A percentile compares a stretch with the other conserved stretches of the same genome.
Evolutionary conservation across 306 rosid species (phyloP).

Genomic region (Casuarina cunninghamiana): DNA sequence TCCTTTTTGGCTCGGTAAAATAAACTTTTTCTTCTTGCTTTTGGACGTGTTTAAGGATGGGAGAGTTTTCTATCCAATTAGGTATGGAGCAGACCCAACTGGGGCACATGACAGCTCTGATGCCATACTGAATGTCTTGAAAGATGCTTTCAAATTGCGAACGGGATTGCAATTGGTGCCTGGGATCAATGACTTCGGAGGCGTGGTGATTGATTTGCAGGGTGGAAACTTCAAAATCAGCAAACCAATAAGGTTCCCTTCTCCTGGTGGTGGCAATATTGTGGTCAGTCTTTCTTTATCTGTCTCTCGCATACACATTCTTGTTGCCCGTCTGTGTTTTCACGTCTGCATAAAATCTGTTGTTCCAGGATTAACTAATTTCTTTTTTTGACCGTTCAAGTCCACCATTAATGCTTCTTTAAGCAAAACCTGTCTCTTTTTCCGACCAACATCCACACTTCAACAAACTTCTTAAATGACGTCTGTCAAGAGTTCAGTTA

Average conservation of each 20-base stretch:
- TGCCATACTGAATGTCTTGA: slow-evolving; percentile 42
- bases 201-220: slow-evolving; percentile 56
- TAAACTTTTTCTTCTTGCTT: not conserved
- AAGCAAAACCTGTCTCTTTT: no score
- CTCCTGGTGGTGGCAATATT: slow-evolving; percentile 53
- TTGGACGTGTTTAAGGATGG: slow-evolving; percentile 27
- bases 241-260: slow-evolving; percentile 55
- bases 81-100: slow-evolving; percentile 69
- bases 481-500: no score
- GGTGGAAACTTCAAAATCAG: slow-evolving; percentile 61
- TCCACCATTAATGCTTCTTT: no score
- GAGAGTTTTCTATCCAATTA: slow-evolving; percentile 47
- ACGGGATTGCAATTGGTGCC: slow-evolving; percentile 43
- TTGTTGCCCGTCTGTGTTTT: no score
- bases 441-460: no score
- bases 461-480: no score
- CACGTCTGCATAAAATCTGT: no score
- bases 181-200: slow-evolving; percentile 62
- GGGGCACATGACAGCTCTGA: slow-evolving; percentile 55
- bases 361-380: no score
- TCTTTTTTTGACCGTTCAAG: no score
- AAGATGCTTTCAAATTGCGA: slow-evolving; percentile 40
- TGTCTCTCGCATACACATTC: not conserved
- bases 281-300: slow-evolving; percentile 45
- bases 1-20: not conserved